Evolutionary conservation across 2,329 filamentous ascomycete genomes (phyloP), one percentile per base, ranked within the genome.

Genomic region (Neophaeococcomyces aloes): DNA sequence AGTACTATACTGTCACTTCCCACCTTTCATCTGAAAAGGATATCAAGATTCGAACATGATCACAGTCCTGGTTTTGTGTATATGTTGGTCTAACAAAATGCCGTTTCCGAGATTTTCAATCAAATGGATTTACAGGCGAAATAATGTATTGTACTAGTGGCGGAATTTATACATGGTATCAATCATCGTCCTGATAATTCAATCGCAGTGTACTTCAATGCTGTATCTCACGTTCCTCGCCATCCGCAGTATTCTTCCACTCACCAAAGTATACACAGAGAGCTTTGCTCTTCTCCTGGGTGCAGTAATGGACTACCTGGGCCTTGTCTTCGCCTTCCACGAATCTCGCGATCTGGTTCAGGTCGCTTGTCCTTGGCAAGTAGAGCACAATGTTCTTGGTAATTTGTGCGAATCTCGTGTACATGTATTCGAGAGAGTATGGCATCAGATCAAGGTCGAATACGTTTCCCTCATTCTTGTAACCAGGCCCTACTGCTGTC

Each of bases 401-500:
- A 31, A 71, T 61, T 0, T 58, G 57, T 15, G 66, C 70, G 57
- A 83, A 88, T 13, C 76, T 72, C 13, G 65, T 65, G 56, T 82
- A 76, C 17, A 93, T 69, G 39, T 74, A 64, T 7, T 65, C 63
- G 15, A 89, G 63, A 15, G 73, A 81, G 59, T 98, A 98, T 1
- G 91, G 91, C 91, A 98, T 96, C 11, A 74, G 79, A 41, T 73
- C 72, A 41, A 96, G 67, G 57, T 95, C 80, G 57, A 96, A 96
- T 4, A 98, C 72, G 29, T 82, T 69, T 13, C 21, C 30, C 29
- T 76, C 73, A 10, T 67, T 69, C 15, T 68, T 71, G 56, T 85
- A 86, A 30, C 71, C 71, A 1, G 79, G 79, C 0, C 76, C 76
- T 79, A 38, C 17, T 29, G 42, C 7, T 13, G 4, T 34, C 13